Evolutionary conservation across 768 basidiomycete species (phyloP).

Genomic region (Serendipita sp.): DNA sequence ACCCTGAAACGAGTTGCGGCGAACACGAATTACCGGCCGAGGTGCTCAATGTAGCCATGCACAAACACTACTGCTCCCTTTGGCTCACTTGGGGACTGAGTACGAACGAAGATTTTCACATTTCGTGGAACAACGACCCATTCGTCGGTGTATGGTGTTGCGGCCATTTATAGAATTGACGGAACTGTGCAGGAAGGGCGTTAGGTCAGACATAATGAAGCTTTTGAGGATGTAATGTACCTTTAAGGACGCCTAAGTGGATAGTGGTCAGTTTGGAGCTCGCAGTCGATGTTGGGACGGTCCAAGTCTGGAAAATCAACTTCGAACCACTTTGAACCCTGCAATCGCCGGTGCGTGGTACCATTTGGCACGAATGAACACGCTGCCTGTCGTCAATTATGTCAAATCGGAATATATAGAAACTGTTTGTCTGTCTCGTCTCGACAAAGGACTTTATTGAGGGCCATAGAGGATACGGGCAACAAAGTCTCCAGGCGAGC

Average conservation of each 20-base stretch:
- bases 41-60: slow-evolving; percentile 1
- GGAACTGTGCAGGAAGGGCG: too few relatives aligned
- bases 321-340: too few relatives aligned
- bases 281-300: too few relatives aligned
- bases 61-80: not conserved
- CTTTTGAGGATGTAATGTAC: too few relatives aligned
- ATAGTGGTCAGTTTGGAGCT: too few relatives aligned
- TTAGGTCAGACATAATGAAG: too few relatives aligned
- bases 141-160: not conserved
- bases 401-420: slow-evolving; percentile 61
- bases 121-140: not conserved
- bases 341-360: too few relatives aligned
- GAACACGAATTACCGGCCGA: not conserved
- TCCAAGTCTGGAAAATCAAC: too few relatives aligned
- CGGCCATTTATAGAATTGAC: not conserved
- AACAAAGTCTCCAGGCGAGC: slow-evolving; percentile 92
- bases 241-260: too few relatives aligned
- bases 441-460: slow-evolving; percentile 13
- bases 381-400: slow-evolving; percentile 1
- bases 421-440: slow-evolving; percentile 32
- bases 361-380: not conserved
- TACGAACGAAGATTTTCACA: not conserved
- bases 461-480: slow-evolving; percentile 56
- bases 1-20: not conserved
- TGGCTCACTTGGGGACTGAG: not conserved